Percentiles rank a stretch among this genome's conserved stretches.
Evolutionary conservation across 208 protist species (phyloP).

Genomic region (Trypanosoma platydactyli): DNA sequence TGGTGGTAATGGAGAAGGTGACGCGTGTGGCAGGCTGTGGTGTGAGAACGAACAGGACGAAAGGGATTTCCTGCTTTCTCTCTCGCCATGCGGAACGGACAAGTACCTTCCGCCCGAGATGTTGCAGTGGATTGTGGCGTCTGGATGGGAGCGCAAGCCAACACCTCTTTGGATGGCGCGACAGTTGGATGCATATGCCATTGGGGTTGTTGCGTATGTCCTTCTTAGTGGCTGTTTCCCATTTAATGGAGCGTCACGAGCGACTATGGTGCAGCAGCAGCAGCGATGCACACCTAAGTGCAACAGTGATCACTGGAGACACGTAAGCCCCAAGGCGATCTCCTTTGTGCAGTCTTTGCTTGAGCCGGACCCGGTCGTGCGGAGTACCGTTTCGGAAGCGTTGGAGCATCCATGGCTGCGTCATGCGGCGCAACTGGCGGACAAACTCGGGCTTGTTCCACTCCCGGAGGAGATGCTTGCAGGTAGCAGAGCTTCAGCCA

Average conservation of each 20-base stretch:
- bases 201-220: conserved; percentile 78
- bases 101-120: conserved; percentile 80
- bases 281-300: conserved; percentile 65
- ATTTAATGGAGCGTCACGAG: conserved; percentile 68
- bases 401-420: conserved; percentile 69
- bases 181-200: conserved; percentile 72
- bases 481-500: neutral
- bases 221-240: conserved; percentile 84
- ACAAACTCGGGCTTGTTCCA: conserved; percentile 61
- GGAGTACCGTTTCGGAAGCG: conserved; percentile 50
- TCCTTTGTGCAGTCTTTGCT: conserved; percentile 70
- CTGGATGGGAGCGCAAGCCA: conserved; percentile 42
- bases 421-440: conserved; percentile 39
- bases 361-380: conserved; percentile 53
- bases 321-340: conserved; percentile 60
- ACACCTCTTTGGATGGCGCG: conserved; percentile 50
- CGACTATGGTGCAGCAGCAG: conserved; percentile 56
- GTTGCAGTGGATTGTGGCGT: conserved; percentile 59
- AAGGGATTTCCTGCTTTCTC: conserved; percentile 27
- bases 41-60: conserved; percentile 13
- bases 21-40: neutral
- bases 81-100: conserved; percentile 81
- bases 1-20: neutral
- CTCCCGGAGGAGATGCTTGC: conserved; percentile 24
- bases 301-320: conserved; percentile 58